Evolutionary conservation across 305 asterid species (phyloP), one percentile per base, ranked within the genome.

Genomic region (Rubia occidens): DNA sequence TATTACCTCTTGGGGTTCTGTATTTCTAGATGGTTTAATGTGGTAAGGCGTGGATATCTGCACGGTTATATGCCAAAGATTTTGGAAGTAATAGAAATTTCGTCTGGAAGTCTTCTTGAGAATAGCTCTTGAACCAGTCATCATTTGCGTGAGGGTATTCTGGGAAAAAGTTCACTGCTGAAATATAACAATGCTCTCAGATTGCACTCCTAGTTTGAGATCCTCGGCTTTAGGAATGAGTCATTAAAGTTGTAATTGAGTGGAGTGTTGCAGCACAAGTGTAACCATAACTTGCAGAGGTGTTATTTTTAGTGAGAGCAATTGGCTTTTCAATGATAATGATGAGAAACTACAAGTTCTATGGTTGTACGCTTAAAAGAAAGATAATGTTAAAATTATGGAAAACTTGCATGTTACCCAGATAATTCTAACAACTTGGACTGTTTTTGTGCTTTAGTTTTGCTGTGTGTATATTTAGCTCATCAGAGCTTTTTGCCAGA

Each of bases 381-480:
- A 29, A 2, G 35, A 26, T 13, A 17, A 21, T 15, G 3, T 7
- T 17, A 15, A 60, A 29, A 11, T 18, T 65, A 15, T 43, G 69
- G 54, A 18, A 64, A 42, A 18, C 8, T 49, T 6, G 13, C 32
- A 11, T 17, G 26, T 66, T 32, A 65, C n/a, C 15, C 11, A 42
- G 3, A 21, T 5, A 42, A 32, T 17, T 45, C 13, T 17, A 66
- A 26, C n/a, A 13, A 47, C 7, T 29, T 3, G 37, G 11, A 29
- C 24, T 61, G 11, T 71, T 45, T 39, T 3, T n/a, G 58, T 70
- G 20, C 26, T 71, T 66, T 49, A 39, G 13, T 67, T 53, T 39
- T 53, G 21, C 45, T 55, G 37, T 29, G 47, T 21, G 17, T 51
- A 64, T 8, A 17, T 10, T 43, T 64, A 2, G 7, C 42, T 17